Evolutionary conservation across 2,329 filamentous ascomycete genomes (phyloP).

Genomic region (Trichoderma simmonsii): DNA sequence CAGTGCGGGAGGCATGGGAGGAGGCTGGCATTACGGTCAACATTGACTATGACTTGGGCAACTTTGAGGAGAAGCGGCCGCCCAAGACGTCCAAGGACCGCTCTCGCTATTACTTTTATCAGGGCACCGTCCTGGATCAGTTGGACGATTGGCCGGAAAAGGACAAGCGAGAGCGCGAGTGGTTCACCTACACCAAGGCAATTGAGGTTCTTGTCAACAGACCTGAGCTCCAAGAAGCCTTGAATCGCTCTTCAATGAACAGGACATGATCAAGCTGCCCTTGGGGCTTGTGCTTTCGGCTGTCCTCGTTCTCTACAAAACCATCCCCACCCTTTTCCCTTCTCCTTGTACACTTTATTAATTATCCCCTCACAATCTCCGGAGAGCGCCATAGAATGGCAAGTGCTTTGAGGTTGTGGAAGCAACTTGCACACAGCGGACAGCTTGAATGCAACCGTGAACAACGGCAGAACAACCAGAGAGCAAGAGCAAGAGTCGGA

Average conservation of each 20-base stretch:
- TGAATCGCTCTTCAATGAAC: constrained; percentile 75
- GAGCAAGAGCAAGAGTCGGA: background rate
- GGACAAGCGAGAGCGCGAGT: constrained; percentile 84
- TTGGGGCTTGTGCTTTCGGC: background rate
- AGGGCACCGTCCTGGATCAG: constrained; percentile 83
- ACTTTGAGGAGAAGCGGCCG: constrained; percentile 78
- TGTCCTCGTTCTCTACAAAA: background rate
- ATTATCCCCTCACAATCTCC: background rate
- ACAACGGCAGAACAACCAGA: background rate
- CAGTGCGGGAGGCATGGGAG: constrained; percentile 92
- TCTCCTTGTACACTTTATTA: constrained; percentile 12
- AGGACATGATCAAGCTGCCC: constrained; percentile 18
- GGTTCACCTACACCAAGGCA: constrained; percentile 86
- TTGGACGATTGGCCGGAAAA: constrained; percentile 89
- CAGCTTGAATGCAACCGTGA: background rate
- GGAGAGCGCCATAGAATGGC: background rate
- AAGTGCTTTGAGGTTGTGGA: background rate
- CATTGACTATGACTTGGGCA: constrained; percentile 80
- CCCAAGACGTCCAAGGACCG: constrained; percentile 67
- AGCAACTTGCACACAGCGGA: background rate
- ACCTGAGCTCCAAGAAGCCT: constrained; percentile 83
- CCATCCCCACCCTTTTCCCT: background rate
- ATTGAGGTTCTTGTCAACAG: constrained; percentile 70
- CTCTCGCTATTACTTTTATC: constrained; percentile 73
- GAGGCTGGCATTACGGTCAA: constrained; percentile 89